Base-by-base conservation (phyloP, 2,329 filamentous ascomycete genomes). In the Penicillium sp. region DNA sequence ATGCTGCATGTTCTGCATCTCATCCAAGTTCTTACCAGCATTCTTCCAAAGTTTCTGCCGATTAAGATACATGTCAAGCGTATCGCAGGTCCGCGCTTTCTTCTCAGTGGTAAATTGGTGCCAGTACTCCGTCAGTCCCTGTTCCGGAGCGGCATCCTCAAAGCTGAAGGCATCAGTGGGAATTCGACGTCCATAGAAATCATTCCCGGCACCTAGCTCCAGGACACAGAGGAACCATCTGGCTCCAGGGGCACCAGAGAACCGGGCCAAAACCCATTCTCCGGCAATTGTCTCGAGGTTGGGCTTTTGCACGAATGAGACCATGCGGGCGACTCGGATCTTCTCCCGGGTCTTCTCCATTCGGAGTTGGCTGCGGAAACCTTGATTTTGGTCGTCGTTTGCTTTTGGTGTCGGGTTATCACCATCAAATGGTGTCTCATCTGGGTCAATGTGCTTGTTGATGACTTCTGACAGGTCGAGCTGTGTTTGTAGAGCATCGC, bases 211-310 rank as follows among this genome's bases (percentile, higher is more conserved):
- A 8, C 48, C 61, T 10, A 63, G 42, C 27, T 55, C 59, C 11
- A 63, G 25, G 6, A 53, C 50, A 27, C 53, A 61, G 7, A 63
- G 59, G 49, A 61, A 63, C 61, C 61, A 63, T 11, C 55, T 59
- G 13, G 61, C 61, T 13, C 55, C 54, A 11, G 53, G 47, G 14
- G 49, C 47, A 21, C 58, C 59, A 1, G 61, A 62, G 47, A 63
- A 61, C 5, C 61, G 51, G 3, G 53, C 54, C 6, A 63, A 50
- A 3, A 62, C 61, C 61, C 61, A 63, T 58, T 63, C 61, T 14
- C 61, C 61, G 11, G 61, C 61, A 35, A 63, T 58, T 3, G 52
- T 48, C 14, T 60, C 31, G 1, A 62, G 59, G 19, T 62, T 46
- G 4, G 55, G 21, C 23, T 60, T 58, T n/a, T 59, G 53, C 13